phyloP scores from a whole-genome alignment of 805 yeast species.

The Candida yuanshanica region DNA sequence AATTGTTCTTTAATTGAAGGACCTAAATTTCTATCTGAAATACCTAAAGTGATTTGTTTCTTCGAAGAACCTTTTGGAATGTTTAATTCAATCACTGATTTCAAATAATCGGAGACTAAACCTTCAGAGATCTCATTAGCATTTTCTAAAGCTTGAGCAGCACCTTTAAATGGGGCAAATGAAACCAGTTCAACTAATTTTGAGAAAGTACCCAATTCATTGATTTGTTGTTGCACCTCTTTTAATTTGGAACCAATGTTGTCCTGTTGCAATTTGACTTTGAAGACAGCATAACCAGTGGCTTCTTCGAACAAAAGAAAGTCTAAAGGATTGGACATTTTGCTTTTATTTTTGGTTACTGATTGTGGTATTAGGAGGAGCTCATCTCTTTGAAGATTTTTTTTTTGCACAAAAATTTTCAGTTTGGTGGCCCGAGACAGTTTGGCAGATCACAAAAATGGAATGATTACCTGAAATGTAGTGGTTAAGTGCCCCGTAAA shows the following conservation, averaged over 20 bases:
- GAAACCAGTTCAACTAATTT: constrained; percentile 90
- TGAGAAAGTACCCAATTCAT: constrained; percentile 81
- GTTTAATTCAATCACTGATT: constrained; percentile 83
- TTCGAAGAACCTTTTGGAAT: constrained; percentile 68
- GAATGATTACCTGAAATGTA: constrained; percentile 7
- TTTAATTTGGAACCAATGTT: constrained; percentile 85
- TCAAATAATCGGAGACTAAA: constrained; percentile 86
- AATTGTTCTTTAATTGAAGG: constrained; percentile 91
- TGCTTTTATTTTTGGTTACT: background rate
- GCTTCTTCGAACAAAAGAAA: constrained; percentile 96
- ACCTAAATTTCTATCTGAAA: constrained; percentile 92
- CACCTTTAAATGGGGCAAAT: constrained; percentile 98
- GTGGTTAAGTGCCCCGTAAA: too few relatives aligned
- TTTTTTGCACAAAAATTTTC: constrained; percentile 9
- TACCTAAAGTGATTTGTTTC: constrained; percentile 70
- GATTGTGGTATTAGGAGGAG: too few relatives aligned
- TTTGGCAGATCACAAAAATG: background rate
- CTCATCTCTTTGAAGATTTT: background rate
- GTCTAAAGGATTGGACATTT: constrained; percentile 67
- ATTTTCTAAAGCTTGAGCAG: constrained; percentile 97
- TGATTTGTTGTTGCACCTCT: constrained; percentile 90
- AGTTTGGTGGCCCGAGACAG: background rate
- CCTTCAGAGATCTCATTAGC: constrained; percentile 98
- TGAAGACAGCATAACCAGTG: constrained; percentile 95
- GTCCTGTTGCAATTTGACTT: constrained; percentile 90